Percentiles rank a stretch among this genome's conserved stretches.
phyloP scores from a whole-genome alignment of 768 basidiomycete species.

The Hygrocybe coccinea region DNA sequence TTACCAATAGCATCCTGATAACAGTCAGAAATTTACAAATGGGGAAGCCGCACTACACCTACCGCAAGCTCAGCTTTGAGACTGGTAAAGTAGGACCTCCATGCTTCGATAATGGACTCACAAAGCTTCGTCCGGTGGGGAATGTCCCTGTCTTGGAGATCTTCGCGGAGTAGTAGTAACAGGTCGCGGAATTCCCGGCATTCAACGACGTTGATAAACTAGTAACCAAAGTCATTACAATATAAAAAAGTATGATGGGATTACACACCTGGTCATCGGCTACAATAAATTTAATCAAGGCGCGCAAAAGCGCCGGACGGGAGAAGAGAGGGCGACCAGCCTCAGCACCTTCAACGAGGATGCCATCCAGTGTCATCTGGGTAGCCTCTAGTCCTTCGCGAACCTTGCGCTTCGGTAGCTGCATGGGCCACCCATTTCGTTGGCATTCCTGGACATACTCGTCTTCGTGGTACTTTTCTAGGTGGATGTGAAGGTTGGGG shows the following conservation, averaged over 20 bases:
- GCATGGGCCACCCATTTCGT: not conserved
- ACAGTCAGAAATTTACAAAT: not conserved
- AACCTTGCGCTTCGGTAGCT: constrained; percentile 1
- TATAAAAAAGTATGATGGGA: not conserved
- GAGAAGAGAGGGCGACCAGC: not conserved
- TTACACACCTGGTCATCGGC: constrained; percentile 5
- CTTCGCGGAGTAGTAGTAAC: constrained; percentile 19
- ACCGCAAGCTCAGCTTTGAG: constrained; percentile 23
- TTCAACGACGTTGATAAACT: constrained; percentile 29
- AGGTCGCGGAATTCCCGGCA: constrained; percentile 23
- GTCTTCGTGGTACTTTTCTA: constrained; percentile 4
- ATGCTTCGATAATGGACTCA: constrained; percentile 19
- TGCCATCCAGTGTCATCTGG: not conserved
- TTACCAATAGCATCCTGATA: constrained; percentile 7
- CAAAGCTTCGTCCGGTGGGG: constrained; percentile 22
- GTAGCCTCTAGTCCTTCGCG: not conserved
- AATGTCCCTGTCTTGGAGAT: constrained; percentile 20
- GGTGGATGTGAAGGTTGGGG: constrained; percentile 1
- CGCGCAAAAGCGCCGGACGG: not conserved
- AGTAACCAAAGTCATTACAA: not conserved
- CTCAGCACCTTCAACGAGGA: not conserved
- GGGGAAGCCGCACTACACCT: not conserved
- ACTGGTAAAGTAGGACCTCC: constrained; percentile 18
- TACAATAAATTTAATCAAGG: constrained; percentile 6
- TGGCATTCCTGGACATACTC: not conserved